Evolutionary conservation across 1,139 yeast species (phyloP), one percentile per base, ranked within the genome.

Genomic region (Candida glucosophila): DNA sequence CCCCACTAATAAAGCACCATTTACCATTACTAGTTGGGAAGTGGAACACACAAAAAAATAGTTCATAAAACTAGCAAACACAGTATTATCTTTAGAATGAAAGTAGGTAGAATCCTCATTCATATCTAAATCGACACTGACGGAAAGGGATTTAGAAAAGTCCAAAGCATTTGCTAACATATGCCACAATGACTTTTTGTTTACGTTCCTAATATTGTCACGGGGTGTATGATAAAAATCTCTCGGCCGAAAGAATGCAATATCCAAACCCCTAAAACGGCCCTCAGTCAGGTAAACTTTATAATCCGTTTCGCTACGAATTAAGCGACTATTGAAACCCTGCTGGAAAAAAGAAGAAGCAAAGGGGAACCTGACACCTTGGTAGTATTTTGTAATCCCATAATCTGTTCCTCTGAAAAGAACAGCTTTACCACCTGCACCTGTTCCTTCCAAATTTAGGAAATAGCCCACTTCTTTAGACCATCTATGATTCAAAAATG

Each of bases 381-480:
- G 39, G 34, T 59, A 65, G 30, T 49, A 49, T 30, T 59, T 62
- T n/a, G 52, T 49, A 6, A 82, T 70, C 0, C 80, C 81, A 36
- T 67, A 69, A 45, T 88, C 95, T 0, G 95, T 76, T 11, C 90
- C 77, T 49, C 96, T 67, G 50, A 88, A 85, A 23, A 88, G 57
- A 19, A 82, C 66, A 1, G 95, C 88, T 34, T 81, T 73, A 5
- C 95, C 95, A 15, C 95, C 95, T 4, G 93, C 82, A 3, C 96
- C 96, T 1, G 95, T 83, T n/a, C 96, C 96, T 58, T 88, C 97
- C 36, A 88, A 58, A 45, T 88, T 88, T 39, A 88, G 63, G 37
- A 88, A 81, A 37, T 70, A 78, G 23, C 62, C 63, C 3, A 80
- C 74, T 10, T 67, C 53, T 25, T 67, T 52, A 17, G 73, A 65